These are phyloP conservation scores for Candida pseudofarinosa DNA, from an alignment of 805 yeast species.

Conservation along the genomic window DNA sequence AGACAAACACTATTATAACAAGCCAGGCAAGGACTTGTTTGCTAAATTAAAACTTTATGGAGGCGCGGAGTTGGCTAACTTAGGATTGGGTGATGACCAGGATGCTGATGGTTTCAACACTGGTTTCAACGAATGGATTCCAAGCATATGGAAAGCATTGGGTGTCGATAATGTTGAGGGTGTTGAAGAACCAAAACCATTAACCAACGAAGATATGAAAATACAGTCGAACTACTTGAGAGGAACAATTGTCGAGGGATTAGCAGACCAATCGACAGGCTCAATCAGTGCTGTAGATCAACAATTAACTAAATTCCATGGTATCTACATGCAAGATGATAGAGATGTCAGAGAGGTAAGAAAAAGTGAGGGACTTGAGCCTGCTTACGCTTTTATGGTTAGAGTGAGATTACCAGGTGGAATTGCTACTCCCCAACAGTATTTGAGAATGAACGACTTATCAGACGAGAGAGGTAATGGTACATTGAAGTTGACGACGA, in stretches of 20 bases:
- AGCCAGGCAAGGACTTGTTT: constrained; percentile 75
- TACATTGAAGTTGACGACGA: constrained; percentile 88
- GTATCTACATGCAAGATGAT: constrained; percentile 97
- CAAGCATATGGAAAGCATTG: constrained; percentile 77
- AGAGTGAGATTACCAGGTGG: constrained; percentile 96
- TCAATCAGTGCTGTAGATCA: constrained; percentile 88
- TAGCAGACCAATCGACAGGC: constrained; percentile 79
- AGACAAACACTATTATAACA: constrained; percentile 90
- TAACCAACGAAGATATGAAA: constrained; percentile 95
- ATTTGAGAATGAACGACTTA: constrained; percentile 80
- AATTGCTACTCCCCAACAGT: constrained; percentile 79
- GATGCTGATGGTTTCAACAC: constrained; percentile 94
- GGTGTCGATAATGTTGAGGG: constrained; percentile 82
- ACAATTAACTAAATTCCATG: constrained; percentile 95
- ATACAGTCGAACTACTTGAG: constrained; percentile 79
- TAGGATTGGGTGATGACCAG: constrained; percentile 95
- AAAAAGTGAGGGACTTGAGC: constrained; percentile 88
- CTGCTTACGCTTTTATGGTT: constrained; percentile 95
- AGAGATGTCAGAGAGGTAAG: constrained; percentile 93
- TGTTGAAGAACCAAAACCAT: constrained; percentile 83
- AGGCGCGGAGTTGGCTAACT: constrained; percentile 64
- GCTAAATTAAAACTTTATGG: constrained; percentile 66
- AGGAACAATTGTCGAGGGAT: constrained; percentile 89
- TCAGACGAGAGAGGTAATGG: constrained; percentile 85
- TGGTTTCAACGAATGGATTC: constrained; percentile 87